Evolutionary conservation across 2,329 filamentous ascomycete species (phyloP).

Genomic region (Diaporthe velutina): DNA sequence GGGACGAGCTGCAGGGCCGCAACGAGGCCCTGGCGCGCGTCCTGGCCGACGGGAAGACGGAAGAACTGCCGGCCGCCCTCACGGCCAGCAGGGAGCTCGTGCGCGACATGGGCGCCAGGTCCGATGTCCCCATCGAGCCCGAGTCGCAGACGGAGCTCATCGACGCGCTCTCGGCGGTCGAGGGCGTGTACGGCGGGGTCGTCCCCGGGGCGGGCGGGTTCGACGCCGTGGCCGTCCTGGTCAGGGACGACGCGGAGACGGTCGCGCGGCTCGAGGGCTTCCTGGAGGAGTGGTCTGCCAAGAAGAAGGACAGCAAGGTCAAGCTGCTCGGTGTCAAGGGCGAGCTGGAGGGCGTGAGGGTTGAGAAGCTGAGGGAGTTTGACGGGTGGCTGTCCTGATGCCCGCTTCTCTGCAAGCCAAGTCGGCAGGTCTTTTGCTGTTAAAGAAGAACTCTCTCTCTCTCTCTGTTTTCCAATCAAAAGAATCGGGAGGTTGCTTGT

Average conservation of each 20-base stretch:
- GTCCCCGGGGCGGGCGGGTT: slow-evolving; percentile 95
- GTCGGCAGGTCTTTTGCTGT: no score
- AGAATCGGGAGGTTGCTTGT: not conserved
- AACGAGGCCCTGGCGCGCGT: slow-evolving; percentile 80
- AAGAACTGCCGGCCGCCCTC: slow-evolving; percentile 61
- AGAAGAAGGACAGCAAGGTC: slow-evolving; percentile 71
- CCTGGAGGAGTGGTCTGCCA: slow-evolving; percentile 72
- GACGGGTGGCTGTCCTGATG: slow-evolving; percentile 55
- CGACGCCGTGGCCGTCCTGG: slow-evolving; percentile 86
- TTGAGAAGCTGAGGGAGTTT: slow-evolving; percentile 60
- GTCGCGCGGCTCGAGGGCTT: slow-evolving; percentile 71
- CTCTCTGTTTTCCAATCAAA: not conserved
- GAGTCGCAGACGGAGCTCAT: slow-evolving; percentile 85
- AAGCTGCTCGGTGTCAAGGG: slow-evolving; percentile 78
- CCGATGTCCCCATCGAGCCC: slow-evolving; percentile 90
- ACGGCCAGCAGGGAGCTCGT: slow-evolving; percentile 72
- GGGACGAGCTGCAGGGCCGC: slow-evolving; percentile 78
- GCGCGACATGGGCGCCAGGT: slow-evolving; percentile 79
- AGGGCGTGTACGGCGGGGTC: slow-evolving; percentile 90
- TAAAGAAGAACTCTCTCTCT: not conserved
- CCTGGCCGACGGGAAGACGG: slow-evolving; percentile 65
- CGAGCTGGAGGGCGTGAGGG: slow-evolving; percentile 76
- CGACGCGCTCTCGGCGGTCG: slow-evolving; percentile 77
- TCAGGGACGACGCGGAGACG: slow-evolving; percentile 79
- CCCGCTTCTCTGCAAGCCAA: not conserved